Evolutionary conservation across 305 asterid genomes (phyloP).

Genomic region (Fraxinus dipetala): DNA sequence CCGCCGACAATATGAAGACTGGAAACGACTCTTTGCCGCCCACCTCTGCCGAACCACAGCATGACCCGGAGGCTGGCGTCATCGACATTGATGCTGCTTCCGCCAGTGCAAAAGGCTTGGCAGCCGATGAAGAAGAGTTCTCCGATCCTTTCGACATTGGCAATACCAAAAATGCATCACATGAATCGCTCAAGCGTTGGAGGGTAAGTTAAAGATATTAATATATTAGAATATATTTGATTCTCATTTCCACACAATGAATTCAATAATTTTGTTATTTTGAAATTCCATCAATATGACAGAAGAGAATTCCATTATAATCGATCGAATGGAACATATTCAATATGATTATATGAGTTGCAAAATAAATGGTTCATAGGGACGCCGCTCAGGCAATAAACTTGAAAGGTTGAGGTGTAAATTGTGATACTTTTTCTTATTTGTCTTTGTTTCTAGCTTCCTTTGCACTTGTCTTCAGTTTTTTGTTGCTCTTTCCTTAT

Average conservation of each 20-base stretch:
- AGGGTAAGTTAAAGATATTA: slow-evolving; percentile 46
- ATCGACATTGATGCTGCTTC: slow-evolving; percentile 18
- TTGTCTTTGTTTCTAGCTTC: background rate
- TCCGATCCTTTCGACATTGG: slow-evolving; percentile 81
- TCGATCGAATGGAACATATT: background rate
- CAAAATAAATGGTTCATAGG: background rate
- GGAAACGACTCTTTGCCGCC: slow-evolving; percentile 27
- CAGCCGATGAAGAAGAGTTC: slow-evolving; percentile 36
- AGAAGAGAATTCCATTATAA: background rate
- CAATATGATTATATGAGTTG: background rate
- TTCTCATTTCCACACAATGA: background rate
- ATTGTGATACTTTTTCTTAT: background rate
- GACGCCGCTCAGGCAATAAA: background rate
- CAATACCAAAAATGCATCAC: slow-evolving; percentile 67
- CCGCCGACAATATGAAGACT: slow-evolving; percentile 38
- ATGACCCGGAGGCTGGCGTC: slow-evolving; percentile 46
- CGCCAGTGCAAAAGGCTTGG: slow-evolving; percentile 23
- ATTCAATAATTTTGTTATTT: background rate
- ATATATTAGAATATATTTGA: background rate
- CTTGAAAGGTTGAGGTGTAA: background rate
- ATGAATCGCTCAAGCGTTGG: slow-evolving; percentile 76
- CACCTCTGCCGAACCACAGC: slow-evolving; percentile 13
- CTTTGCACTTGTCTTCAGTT: background rate
- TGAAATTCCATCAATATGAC: background rate
- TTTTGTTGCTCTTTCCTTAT: background rate